Base-by-base conservation (phyloP, 305 asterid species). In the Euphrasia arctica region DNA sequence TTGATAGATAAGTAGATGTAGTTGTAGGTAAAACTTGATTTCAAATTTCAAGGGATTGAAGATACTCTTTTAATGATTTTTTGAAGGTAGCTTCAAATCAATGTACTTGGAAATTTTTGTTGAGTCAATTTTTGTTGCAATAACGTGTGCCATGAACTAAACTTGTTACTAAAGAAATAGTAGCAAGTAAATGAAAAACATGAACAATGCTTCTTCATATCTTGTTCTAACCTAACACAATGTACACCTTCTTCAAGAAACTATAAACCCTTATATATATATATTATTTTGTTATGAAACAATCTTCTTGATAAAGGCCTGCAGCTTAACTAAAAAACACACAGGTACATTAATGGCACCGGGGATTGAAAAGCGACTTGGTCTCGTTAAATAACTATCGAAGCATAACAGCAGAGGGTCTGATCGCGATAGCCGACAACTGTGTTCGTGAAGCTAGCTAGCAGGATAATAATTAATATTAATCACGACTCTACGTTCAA, bases 321-420 rank as follows among this genome's bases (percentile, higher is more conserved):
- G 27, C 65, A 39, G 9, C 43, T 39, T 82, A 85, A 72, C 85
- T 69, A 75, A 73, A 69, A 62, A 76, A 63, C 72, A 27, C 42
- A 7, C 62, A 27, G 10, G 0, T 39, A 8, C 43, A 39, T 39
- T 39, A 39, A 39, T 39, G 43, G 43, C 43, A 34, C 41, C 41
- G 0, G 4, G 28, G 58, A 52, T 18, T 1, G 22, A 57, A 58
- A 60, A 43, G 15, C 60, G 74, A 69, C 71, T 58, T 69, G 80
- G 79, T 82, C 87, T 79, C 74, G 89, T 86, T 82, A 86, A 73
- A 78, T 83, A 84, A 86, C 89, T 70, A 77, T 66, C 14, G 9
- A 18, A 74, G 18, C 66, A 58, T 41, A 54, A 73, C 41, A 66
- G 68, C 22, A 56, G 41, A 58, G 15, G 52, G 15, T 11, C 51